These are phyloP conservation scores for Sarocladiaceae sp. DNA, from an alignment of 2,329 filamentous ascomycete species.

Conservation along the genomic window DNA sequence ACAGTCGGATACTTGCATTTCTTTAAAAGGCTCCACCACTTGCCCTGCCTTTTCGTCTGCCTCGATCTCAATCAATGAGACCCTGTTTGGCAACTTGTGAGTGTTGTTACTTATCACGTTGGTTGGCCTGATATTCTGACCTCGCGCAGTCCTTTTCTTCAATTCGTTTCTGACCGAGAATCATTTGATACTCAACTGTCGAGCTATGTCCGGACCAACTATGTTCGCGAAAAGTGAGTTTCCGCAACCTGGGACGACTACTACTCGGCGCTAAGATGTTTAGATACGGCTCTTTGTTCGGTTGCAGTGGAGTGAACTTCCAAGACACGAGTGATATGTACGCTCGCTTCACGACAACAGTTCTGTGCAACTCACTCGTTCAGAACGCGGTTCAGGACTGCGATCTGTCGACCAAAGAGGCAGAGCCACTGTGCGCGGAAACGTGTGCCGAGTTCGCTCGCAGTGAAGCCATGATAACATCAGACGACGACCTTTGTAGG, in stretches of 20 bases:
- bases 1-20: conserved; percentile 47
- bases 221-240: conserved; percentile 70
- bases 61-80: conserved; percentile 60
- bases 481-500: conserved; percentile 67
- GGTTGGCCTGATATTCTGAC: conserved; percentile 13
- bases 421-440: conserved; percentile 78
- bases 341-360: conserved; percentile 85
- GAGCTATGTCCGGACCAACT: conserved; percentile 67
- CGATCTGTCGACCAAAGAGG: conserved; percentile 53
- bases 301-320: conserved; percentile 71
- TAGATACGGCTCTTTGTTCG: conserved; percentile 77
- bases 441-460: conserved; percentile 81
- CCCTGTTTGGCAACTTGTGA: conserved; percentile 58
- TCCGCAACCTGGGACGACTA: neutral
- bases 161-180: conserved; percentile 66
- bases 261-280: neutral
- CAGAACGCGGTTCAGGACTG: conserved; percentile 78
- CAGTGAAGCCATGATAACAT: conserved; percentile 79
- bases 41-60: conserved; percentile 69
- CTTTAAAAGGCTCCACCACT: conserved; percentile 60
- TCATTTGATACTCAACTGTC: conserved; percentile 73
- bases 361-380: conserved; percentile 89
- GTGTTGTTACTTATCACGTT: conserved; percentile 22
- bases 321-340: conserved; percentile 77
- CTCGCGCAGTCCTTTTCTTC: conserved; percentile 68